A percentile compares a stretch with the other conserved stretches of the same genome.
These are phyloP conservation scores for Trichoderma parareesei DNA, from an alignment of 495 filamentous ascomycete species.

Conservation along the genomic window DNA sequence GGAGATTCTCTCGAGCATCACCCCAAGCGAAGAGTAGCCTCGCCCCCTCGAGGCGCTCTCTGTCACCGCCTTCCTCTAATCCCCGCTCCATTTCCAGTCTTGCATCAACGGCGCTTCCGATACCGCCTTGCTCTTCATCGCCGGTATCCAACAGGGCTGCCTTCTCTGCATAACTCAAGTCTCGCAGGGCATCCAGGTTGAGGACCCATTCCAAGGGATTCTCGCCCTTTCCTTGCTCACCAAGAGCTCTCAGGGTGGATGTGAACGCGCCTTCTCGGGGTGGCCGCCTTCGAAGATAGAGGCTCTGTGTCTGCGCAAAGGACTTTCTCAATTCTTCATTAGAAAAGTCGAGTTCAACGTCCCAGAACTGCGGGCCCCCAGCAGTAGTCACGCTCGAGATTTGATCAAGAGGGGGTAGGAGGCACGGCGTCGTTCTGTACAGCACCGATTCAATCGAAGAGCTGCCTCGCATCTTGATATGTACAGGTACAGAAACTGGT, in stretches of 20 bases:
- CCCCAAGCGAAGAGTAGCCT: slow-evolving; percentile 77
- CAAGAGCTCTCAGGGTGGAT: slow-evolving; percentile 55
- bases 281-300: slow-evolving; percentile 75
- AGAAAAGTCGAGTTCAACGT: slow-evolving; percentile 70
- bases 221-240: slow-evolving; percentile 11
- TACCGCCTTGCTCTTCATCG: slow-evolving; percentile 38
- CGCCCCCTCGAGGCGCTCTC: slow-evolving; percentile 67
- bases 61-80: slow-evolving; percentile 45
- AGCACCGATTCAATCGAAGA: slow-evolving; percentile 19
- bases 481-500: slow-evolving; percentile 65
- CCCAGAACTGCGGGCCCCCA: slow-evolving; percentile 68
- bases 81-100: slow-evolving; percentile 61
- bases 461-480: slow-evolving; percentile 27
- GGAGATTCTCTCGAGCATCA: slow-evolving; percentile 32
- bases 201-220: slow-evolving; percentile 16
- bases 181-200: slow-evolving; percentile 45
- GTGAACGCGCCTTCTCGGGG: slow-evolving; percentile 64
- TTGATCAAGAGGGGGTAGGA: slow-evolving; percentile 69
- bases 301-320: slow-evolving; percentile 66
- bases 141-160: slow-evolving; percentile 56
- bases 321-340: slow-evolving; percentile 56
- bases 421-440: slow-evolving; percentile 56
- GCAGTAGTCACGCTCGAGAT: slow-evolving; percentile 59
- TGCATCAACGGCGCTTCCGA: slow-evolving; percentile 67
- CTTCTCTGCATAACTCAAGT: slow-evolving; percentile 68